A percentile compares a stretch with the other conserved stretches of the same genome.
phyloP scores from a whole-genome alignment of 2,329 filamentous ascomycete species.

The Penicillium sp. region DNA sequence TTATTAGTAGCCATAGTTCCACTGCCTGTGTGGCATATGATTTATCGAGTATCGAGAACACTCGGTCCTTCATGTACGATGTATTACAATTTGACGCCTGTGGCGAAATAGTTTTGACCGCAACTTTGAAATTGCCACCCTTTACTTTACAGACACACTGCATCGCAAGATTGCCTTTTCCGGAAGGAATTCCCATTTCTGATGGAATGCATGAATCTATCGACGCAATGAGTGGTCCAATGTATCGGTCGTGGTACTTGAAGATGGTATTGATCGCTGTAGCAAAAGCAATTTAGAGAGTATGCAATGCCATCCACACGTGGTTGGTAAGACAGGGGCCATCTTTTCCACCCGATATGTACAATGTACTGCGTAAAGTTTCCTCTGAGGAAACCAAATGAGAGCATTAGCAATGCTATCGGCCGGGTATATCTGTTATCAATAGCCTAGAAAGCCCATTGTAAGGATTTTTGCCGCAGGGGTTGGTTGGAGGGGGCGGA shows the following conservation, averaged over 20 bases:
- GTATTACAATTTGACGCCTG: neutral
- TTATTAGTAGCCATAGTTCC: neutral
- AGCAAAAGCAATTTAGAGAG: neutral
- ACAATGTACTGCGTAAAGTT: neutral
- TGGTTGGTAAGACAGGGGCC: neutral
- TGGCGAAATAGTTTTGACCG: slow-evolving; percentile 27
- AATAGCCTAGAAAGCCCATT: neutral
- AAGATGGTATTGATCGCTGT: neutral
- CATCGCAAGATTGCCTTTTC: neutral
- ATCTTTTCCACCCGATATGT: neutral
- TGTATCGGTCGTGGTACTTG: neutral
- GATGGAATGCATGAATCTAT: neutral
- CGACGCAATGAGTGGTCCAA: neutral
- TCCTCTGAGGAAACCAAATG: neutral
- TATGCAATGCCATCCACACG: neutral
- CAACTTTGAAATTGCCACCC: slow-evolving; percentile 26
- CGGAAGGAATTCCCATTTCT: neutral
- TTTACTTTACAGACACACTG: slow-evolving; percentile 1
- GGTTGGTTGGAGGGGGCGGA: neutral
- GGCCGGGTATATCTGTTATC: neutral
- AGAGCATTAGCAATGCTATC: neutral
- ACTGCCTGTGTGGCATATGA: neutral
- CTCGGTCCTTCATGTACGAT: neutral
- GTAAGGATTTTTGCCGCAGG: neutral
- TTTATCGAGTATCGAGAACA: neutral